Conservation (phyloP, 2,329 filamentous ascomycete genomes). For the Pseudogymnoascus verrucosus region DNA sequence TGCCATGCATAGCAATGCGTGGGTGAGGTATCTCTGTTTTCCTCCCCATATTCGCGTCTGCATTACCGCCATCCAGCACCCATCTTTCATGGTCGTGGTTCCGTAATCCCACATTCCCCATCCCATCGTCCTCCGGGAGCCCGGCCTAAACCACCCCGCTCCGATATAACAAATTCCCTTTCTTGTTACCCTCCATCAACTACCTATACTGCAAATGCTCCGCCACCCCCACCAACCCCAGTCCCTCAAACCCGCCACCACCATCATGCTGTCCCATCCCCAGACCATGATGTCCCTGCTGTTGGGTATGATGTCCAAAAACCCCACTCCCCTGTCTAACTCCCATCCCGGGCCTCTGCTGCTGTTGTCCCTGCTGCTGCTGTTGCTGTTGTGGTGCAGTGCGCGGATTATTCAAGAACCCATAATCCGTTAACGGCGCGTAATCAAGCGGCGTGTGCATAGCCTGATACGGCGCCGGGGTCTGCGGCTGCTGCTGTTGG, state of each 20-base stretch:
- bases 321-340: not conserved
- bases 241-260: not conserved
- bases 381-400: not conserved
- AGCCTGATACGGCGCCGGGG: not conserved
- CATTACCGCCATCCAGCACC: too few relatives aligned
- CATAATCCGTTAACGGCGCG: not conserved
- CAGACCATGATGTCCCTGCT: not conserved
- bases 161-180: not conserved
- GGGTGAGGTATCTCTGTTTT: not conserved
- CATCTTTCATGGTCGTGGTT: too few relatives aligned
- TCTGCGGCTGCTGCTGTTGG: not conserved
- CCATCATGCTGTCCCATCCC: not conserved
- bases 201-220: not conserved
- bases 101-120: not conserved
- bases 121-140: not conserved
- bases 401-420: not conserved
- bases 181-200: not conserved
- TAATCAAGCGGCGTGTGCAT: not conserved
- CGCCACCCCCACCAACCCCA: not conserved
- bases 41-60: not conserved
- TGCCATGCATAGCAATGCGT: too few relatives aligned
- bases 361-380: not conserved
- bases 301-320: not conserved
- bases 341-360: not conserved
- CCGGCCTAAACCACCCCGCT: not conserved